These are phyloP conservation scores for Flaveria robusta DNA, from an alignment of 129 eudicot species.

Conservation along the genomic window DNA sequence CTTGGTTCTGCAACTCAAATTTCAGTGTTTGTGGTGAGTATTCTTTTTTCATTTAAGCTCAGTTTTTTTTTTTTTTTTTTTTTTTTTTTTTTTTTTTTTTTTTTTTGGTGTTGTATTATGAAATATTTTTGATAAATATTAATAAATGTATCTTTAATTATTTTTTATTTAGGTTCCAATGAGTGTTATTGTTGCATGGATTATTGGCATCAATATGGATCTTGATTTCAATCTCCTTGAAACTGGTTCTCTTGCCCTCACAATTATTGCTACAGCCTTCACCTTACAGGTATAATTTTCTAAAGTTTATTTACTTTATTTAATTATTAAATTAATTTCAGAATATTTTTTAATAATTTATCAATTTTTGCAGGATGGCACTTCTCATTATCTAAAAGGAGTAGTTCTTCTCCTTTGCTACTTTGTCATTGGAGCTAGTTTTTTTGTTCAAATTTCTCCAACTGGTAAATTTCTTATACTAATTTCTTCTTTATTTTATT, in stretches of 20 bases:
- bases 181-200: conserved; percentile 76
- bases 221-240: conserved; percentile 72
- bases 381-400: conserved; percentile 91
- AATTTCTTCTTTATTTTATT: background rate
- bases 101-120: background rate
- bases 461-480: conserved; percentile 22
- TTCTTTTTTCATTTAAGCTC: background rate
- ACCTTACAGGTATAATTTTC: conserved; percentile 59
- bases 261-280: conserved; percentile 74
- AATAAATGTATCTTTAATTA: background rate
- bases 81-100: background rate
- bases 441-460: conserved; percentile 52
- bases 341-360: background rate
- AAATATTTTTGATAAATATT: background rate
- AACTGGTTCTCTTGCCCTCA: conserved; percentile 68
- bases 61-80: background rate
- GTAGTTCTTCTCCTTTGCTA: conserved; percentile 80
- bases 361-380: conserved; percentile 71
- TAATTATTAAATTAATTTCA: background rate
- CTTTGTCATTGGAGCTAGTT: conserved; percentile 71
- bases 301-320: background rate
- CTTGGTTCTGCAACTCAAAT: conserved; percentile 97
- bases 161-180: conserved; percentile 45
- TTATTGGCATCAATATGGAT: conserved; percentile 65
- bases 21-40: conserved; percentile 81